These are phyloP conservation scores for Diutina ranongensis DNA, from an alignment of 1,139 yeast species.

Conservation along the genomic window DNA sequence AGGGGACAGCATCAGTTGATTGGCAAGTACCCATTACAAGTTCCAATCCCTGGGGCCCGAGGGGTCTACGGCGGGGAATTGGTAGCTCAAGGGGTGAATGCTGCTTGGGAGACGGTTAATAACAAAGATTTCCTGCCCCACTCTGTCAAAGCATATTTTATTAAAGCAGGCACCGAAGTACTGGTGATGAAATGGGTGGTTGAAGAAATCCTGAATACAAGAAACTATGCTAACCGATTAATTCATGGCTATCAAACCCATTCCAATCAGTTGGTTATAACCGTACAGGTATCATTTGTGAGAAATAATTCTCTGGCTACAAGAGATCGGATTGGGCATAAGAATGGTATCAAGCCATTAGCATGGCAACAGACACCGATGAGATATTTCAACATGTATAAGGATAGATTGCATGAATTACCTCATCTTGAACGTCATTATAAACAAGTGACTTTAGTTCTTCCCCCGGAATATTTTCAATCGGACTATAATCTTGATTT, in stretches of 20 bases:
- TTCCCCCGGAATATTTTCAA: too few species aligned
- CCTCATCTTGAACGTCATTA: too few species aligned
- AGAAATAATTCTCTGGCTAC: slow-evolving; percentile 16
- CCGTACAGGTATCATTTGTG: slow-evolving; percentile 25
- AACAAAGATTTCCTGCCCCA: slow-evolving; percentile 22
- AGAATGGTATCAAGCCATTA: slow-evolving; percentile 16
- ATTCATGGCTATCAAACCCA: slow-evolving; percentile 24
- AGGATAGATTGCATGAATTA: slow-evolving; percentile 19
- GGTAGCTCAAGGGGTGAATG: slow-evolving; percentile 22
- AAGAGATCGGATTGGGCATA: slow-evolving; percentile 12
- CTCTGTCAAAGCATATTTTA: slow-evolving; percentile 29
- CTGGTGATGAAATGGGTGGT: slow-evolving; percentile 27
- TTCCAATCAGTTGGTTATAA: slow-evolving; percentile 21
- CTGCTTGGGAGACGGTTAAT: slow-evolving; percentile 26
- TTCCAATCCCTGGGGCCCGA: slow-evolving; percentile 19
- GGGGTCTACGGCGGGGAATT: slow-evolving; percentile 35
- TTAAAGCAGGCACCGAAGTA: slow-evolving; percentile 25
- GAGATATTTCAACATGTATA: slow-evolving; percentile 21
- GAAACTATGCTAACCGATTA: slow-evolving; percentile 25
- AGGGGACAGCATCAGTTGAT: slow-evolving; percentile 11
- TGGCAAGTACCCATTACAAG: slow-evolving; percentile 29
- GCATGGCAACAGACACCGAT: slow-evolving; percentile 23
- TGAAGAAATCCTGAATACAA: slow-evolving; percentile 20
- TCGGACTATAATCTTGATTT: too few species aligned
- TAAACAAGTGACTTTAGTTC: too few species aligned